A percentile compares a stretch with the other conserved stretches of the same genome.
Evolutionary conservation across 2,329 filamentous ascomycete genomes (phyloP).

Genomic region (Trichoderma polysporum): DNA sequence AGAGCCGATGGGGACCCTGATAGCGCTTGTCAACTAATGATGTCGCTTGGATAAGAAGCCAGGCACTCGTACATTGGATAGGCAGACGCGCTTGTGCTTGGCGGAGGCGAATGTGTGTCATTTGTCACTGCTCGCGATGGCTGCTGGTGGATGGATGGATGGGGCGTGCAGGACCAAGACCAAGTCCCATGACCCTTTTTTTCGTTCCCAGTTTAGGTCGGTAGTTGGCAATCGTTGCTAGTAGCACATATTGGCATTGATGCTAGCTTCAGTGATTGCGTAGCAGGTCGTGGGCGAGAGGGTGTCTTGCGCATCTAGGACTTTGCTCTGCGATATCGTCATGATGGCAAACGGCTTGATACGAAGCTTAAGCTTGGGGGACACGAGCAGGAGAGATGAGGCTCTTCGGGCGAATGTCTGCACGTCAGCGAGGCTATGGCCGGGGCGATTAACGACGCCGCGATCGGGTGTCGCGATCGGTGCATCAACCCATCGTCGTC

Average conservation of each 20-base stretch:
- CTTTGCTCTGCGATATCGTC: conserved; percentile 11
- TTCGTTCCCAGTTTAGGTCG: conserved; percentile 8
- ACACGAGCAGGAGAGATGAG: neutral
- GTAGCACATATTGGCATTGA: neutral
- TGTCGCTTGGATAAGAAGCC: neutral
- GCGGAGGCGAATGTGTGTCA: conserved; percentile 11
- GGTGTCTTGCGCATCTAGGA: conserved; percentile 5
- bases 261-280: neutral
- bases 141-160: conserved; percentile 2
- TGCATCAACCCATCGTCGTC: neutral
- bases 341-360: conserved; percentile 6
- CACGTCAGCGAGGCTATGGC: conserved; percentile 17
- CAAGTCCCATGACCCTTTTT: conserved; percentile 15
- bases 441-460: neutral
- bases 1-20: neutral
- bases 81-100: conserved; percentile 12
- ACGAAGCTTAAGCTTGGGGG: no score
- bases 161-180: conserved; percentile 2
- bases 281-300: neutral
- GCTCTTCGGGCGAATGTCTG: conserved; percentile 9
- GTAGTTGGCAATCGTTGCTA: neutral
- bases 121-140: neutral
- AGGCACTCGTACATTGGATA: conserved; percentile 1
- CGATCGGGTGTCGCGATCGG: conserved; percentile 8
- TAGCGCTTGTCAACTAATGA: conserved; percentile 16